A percentile compares a stretch with the other conserved stretches of the same genome.
These are phyloP conservation scores for Suillus plorans DNA, from an alignment of 768 basidiomycete genomes.

Conservation along the genomic window DNA sequence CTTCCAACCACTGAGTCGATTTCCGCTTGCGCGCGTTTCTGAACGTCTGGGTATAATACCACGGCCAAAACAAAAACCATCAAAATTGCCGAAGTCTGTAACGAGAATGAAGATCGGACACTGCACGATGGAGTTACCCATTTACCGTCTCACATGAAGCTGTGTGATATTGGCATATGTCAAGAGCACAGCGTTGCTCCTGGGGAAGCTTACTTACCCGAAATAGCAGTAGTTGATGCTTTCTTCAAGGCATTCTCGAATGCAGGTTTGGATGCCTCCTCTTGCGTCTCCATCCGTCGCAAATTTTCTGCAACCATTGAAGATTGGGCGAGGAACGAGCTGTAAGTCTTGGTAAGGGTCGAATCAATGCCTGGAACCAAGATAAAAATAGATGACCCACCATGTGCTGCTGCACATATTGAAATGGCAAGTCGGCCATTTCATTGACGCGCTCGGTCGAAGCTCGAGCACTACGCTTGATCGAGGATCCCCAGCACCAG, in stretches of 20 bases:
- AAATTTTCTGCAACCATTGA: constrained; percentile 17
- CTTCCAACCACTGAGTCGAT: constrained; percentile 22
- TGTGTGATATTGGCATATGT: not conserved
- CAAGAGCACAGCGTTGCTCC: not conserved
- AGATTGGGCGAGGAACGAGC: not conserved
- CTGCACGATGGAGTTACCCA: not conserved
- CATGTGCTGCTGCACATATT: constrained; percentile 9
- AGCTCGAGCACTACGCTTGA: constrained; percentile 9
- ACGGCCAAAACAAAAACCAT: constrained; percentile 17
- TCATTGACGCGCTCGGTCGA: not conserved
- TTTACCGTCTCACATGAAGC: constrained; percentile 13
- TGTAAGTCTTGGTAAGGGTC: not conserved
- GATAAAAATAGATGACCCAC: not conserved
- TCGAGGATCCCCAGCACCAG: not conserved
- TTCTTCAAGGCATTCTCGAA: constrained; percentile 13
- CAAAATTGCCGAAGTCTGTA: constrained; percentile 12
- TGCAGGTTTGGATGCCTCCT: constrained; percentile 1
- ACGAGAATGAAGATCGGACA: not conserved
- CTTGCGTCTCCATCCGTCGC: constrained; percentile 15
- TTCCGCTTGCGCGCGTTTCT: constrained; percentile 17
- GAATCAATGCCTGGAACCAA: not conserved
- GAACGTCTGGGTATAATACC: constrained; percentile 19
- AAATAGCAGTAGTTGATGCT: constrained; percentile 12
- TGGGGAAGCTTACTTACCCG: constrained; percentile 6
- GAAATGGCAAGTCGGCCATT: constrained; percentile 8